A percentile compares a stretch with the other conserved stretches of the same genome.
These are phyloP conservation scores for Tylopilus sp. DNA, from an alignment of 1,284 basidiomycete genomes.

Conservation along the genomic window DNA sequence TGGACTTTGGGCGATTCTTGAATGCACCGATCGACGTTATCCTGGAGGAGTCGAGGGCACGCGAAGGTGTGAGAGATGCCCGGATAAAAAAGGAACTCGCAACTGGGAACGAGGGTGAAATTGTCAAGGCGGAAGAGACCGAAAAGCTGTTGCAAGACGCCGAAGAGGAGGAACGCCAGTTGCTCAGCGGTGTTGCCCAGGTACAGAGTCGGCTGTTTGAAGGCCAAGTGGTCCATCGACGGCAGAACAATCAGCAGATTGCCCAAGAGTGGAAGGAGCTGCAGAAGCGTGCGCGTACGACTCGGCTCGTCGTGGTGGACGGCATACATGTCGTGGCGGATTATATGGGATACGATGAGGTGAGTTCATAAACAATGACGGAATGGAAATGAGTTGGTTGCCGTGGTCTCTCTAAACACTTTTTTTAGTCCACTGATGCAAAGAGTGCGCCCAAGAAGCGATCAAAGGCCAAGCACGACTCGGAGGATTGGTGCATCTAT, in stretches of 20 bases:
- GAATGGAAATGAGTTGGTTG: neutral
- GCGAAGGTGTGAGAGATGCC: constrained; percentile 42
- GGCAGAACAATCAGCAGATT: constrained; percentile 41
- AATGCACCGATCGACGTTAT: constrained; percentile 44
- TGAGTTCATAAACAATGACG: constrained; percentile 16
- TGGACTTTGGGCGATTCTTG: constrained; percentile 45
- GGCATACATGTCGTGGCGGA: constrained; percentile 47
- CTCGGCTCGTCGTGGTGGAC: constrained; percentile 43
- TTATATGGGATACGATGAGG: constrained; percentile 32
- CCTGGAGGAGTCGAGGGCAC: constrained; percentile 42
- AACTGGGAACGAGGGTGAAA: constrained; percentile 16
- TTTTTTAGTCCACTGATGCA: constrained; percentile 16
- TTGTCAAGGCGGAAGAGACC: constrained; percentile 25
- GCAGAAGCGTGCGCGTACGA: constrained; percentile 43
- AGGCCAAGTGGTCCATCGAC: constrained; percentile 45
- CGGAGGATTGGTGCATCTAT: constrained; percentile 55
- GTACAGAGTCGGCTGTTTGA: constrained; percentile 61
- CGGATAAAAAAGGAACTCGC: constrained; percentile 43
- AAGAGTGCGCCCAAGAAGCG: constrained; percentile 28
- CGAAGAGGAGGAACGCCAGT: constrained; percentile 53
- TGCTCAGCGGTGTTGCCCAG: constrained; percentile 54
- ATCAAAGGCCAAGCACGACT: constrained; percentile 39
- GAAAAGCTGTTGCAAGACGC: constrained; percentile 42
- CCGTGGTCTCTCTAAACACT: constrained; percentile 5
- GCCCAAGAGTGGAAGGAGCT: constrained; percentile 47